Evolutionary conservation across 2,329 filamentous ascomycete species (phyloP).

Genomic region (Ophiocordyceps australis): DNA sequence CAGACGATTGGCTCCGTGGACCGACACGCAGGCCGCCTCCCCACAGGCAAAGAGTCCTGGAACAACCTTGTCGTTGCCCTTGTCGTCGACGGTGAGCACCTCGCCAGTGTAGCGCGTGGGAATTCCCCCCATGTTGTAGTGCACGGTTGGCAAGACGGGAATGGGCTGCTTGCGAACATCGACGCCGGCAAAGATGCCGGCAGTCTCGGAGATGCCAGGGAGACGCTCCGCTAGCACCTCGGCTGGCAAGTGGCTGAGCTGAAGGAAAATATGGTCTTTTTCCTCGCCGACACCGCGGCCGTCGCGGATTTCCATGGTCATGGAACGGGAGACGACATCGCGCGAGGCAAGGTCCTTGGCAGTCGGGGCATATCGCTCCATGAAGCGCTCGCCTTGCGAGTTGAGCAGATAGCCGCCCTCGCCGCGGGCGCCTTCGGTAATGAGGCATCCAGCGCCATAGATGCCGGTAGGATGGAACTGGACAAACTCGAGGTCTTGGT

Average conservation of each 20-base stretch:
- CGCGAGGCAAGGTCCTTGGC: slow-evolving; percentile 94
- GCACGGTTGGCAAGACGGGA: slow-evolving; percentile 85
- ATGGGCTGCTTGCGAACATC: slow-evolving; percentile 96
- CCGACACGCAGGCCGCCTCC: slow-evolving; percentile 93
- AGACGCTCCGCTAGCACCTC: slow-evolving; percentile 92
- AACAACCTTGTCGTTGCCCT: slow-evolving; percentile 82
- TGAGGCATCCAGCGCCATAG: slow-evolving; percentile 94
- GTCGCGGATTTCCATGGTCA: slow-evolving; percentile 96
- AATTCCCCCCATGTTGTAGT: slow-evolving; percentile 99
- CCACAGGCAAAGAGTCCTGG: slow-evolving; percentile 91
- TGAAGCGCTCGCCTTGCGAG: slow-evolving; percentile 96
- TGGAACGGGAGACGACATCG: slow-evolving; percentile 91
- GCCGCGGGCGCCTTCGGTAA: slow-evolving; percentile 93
- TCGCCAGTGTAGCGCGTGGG: slow-evolving; percentile 95
- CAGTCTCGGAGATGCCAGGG: slow-evolving; percentile 96
- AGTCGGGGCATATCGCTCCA: slow-evolving; percentile 95
- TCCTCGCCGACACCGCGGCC: slow-evolving; percentile 92
- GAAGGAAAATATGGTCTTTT: slow-evolving; percentile 97
- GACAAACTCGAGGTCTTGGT: slow-evolving; percentile 98
- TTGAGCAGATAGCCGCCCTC: slow-evolving; percentile 97
- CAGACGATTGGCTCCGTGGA: slow-evolving; percentile 94
- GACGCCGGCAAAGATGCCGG: slow-evolving; percentile 90
- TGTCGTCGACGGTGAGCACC: slow-evolving; percentile 73
- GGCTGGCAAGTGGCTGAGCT: slow-evolving; percentile 84
- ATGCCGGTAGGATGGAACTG: slow-evolving; percentile 99